A percentile compares a stretch with the other conserved stretches of the same genome.
These are phyloP conservation scores for Begonia peltatifolia DNA, from an alignment of 306 rosid species.

Conservation along the genomic window DNA sequence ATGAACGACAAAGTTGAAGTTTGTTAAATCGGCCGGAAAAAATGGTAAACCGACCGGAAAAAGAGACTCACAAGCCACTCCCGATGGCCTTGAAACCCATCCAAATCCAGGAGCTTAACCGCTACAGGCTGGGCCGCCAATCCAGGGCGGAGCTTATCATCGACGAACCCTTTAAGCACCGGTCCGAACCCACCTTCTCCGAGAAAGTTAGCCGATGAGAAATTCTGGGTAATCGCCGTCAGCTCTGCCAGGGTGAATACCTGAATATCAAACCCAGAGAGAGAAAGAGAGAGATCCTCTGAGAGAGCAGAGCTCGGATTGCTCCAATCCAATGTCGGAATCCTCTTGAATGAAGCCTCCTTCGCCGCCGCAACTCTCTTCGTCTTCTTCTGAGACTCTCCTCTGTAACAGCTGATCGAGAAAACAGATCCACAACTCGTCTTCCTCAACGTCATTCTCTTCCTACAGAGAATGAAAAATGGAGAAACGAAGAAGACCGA, in stretches of 20 bases:
- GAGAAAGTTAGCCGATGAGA: slow-evolving; percentile 34
- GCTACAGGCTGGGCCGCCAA: slow-evolving; percentile 54
- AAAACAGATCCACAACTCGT: slow-evolving; percentile 22
- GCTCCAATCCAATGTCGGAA: slow-evolving; percentile 36
- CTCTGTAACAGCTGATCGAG: slow-evolving; percentile 23
- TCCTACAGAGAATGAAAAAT: too few relatives aligned
- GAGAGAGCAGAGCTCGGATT: slow-evolving; percentile 23
- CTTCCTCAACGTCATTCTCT: slow-evolving; percentile 13
- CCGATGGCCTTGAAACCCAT: slow-evolving; percentile 51
- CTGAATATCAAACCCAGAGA: slow-evolving; percentile 41
- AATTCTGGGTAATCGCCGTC: slow-evolving; percentile 37
- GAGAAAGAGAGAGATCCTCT: slow-evolving; percentile 45
- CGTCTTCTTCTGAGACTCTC: slow-evolving; percentile 11
- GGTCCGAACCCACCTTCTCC: slow-evolving; percentile 83
- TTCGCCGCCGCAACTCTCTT: slow-evolving; percentile 22
- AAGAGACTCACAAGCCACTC: slow-evolving; percentile 52
- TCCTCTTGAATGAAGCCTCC: slow-evolving; percentile 19
- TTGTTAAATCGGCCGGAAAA: not conserved
- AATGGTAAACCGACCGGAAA: not conserved
- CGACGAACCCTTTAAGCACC: slow-evolving; percentile 50
- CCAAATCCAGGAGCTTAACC: slow-evolving; percentile 47
- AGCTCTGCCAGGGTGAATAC: slow-evolving; percentile 38
- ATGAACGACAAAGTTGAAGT: not conserved
- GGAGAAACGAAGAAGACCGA: too few relatives aligned
- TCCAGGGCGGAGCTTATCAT: slow-evolving; percentile 41